Percentiles rank a stretch among this genome's conserved stretches.
phyloP scores from a whole-genome alignment of 202 grass and related monocot species.

The Panicum virgatum region DNA sequence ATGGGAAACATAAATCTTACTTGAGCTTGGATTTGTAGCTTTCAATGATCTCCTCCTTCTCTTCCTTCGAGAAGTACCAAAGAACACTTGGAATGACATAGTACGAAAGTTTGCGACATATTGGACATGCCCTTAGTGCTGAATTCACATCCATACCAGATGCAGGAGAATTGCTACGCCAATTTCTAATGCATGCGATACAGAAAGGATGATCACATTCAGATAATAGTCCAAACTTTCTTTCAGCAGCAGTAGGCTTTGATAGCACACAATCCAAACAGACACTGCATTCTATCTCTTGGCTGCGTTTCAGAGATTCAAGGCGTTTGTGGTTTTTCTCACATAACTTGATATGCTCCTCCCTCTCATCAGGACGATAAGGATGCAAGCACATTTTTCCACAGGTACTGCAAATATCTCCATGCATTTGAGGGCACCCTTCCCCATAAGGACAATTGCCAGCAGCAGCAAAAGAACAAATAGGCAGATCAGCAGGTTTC shows the following conservation, averaged over 20 bases:
- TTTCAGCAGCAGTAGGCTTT: slow-evolving; percentile 85
- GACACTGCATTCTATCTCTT: slow-evolving; percentile 96
- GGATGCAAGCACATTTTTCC: slow-evolving; percentile 91
- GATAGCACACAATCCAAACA: slow-evolving; percentile 89
- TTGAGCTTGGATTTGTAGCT: slow-evolving; percentile 93
- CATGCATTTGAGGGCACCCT: slow-evolving; percentile 70
- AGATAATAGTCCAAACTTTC: slow-evolving; percentile 92
- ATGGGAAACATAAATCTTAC: slow-evolving; percentile 50
- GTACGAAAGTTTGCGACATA: slow-evolving; percentile 86
- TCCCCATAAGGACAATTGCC: slow-evolving; percentile 82
- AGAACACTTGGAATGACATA: slow-evolving; percentile 94
- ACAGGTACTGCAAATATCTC: slow-evolving; percentile 73
- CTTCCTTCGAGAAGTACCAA: slow-evolving; percentile 95
- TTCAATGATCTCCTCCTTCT: slow-evolving; percentile 82
- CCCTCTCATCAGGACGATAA: slow-evolving; percentile 73
- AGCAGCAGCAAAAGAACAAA: slow-evolving; percentile 90
- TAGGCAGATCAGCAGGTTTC: slow-evolving; percentile 56
- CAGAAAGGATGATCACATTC: slow-evolving; percentile 98
- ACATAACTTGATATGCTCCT: slow-evolving; percentile 76
- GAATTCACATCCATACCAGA: slow-evolving; percentile 97
- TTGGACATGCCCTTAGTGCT: slow-evolving; percentile 84
- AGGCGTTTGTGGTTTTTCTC: slow-evolving; percentile 77
- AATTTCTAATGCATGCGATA: slow-evolving; percentile 90
- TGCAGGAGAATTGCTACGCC: slow-evolving; percentile 86
- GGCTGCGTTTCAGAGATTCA: slow-evolving; percentile 79